A percentile compares a stretch with the other conserved stretches of the same genome.
phyloP scores from a whole-genome alignment of 2,329 filamentous ascomycete species.

The Paracoccidioides lutzii region DNA sequence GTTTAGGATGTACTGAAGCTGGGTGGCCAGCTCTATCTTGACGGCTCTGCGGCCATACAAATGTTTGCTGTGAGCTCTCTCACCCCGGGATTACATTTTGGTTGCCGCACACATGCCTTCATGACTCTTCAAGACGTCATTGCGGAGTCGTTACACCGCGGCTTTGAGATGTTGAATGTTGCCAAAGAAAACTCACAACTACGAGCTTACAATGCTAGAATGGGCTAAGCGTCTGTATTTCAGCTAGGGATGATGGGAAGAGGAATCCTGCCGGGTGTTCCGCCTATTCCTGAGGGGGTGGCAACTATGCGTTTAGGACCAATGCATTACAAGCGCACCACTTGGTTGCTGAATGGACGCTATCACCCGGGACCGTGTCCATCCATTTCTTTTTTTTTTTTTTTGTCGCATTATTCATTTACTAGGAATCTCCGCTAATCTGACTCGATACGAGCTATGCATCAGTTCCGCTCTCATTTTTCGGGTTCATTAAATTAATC shows the following conservation, averaged over 20 bases:
- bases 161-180: background rate
- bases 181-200: background rate
- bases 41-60: background rate
- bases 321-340: conserved; percentile 1
- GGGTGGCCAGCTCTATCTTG: conserved; percentile 5
- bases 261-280: background rate
- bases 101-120: background rate
- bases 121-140: conserved; percentile 1
- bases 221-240: background rate
- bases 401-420: no score
- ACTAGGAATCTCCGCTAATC: no score
- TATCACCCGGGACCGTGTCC: background rate
- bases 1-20: conserved; percentile 10
- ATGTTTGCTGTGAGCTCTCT: background rate
- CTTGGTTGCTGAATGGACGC: background rate
- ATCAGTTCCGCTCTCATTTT: no score
- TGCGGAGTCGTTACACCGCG: background rate
- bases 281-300: background rate
- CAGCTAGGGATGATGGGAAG: background rate
- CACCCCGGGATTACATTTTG: background rate
- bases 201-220: conserved; percentile 1
- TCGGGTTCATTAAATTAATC: no score
- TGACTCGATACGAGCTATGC: no score
- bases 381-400: no score
- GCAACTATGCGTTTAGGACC: background rate